Evolutionary conservation across 352 stramenopile species (phyloP), one percentile per base, ranked within the genome.

Genomic region (Globisporangium solare): DNA sequence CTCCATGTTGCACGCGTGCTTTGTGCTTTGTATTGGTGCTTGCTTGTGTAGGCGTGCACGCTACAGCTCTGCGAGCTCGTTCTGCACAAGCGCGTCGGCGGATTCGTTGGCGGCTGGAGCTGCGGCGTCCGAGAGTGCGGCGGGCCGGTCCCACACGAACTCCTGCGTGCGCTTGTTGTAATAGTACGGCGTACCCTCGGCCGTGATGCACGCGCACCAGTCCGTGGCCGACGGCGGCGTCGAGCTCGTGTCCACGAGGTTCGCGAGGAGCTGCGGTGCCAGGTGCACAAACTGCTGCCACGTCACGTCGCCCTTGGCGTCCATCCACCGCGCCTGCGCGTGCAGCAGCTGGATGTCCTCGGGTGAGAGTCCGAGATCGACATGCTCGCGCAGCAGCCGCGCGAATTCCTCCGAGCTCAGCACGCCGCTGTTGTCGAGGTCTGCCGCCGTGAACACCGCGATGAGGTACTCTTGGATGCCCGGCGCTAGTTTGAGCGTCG

Each of bases 121-220:
- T 10, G 6, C 27, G 27, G 6, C 27, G 27, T 10, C 6, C 5
- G 7, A 35, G 27, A 56, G 22, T 40, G 24, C 52, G 14, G 22
- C 52, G 40, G 52, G 55, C 14, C 50, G 49, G 12, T 50, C 55
- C 64, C 64, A 71, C 12, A 40, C 37, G 22, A 60, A 71, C 51
- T 59, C 51, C 40, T 71, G 64, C 42, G 64, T 71, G 13, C 64
- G 60, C 45, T 71, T 71, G 60, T 71, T 71, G 64, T 71, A 71
- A 51, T 65, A 71, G 55, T 71, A 71, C n/a, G 51, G n/a, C 17
- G 45, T 49, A 31, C 64, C 64, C 14, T 61, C 52, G 21, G 21
- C 18, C 17, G 59, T 59, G 17, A 58, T 60, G 13, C 58, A 60
- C 17, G 42, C 40, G 54, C 64, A 68, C 64, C 64, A 71, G 48